These are phyloP conservation scores for Colletotrichum simmondsii DNA, from an alignment of 2,329 filamentous ascomycete species.

Conservation along the genomic window DNA sequence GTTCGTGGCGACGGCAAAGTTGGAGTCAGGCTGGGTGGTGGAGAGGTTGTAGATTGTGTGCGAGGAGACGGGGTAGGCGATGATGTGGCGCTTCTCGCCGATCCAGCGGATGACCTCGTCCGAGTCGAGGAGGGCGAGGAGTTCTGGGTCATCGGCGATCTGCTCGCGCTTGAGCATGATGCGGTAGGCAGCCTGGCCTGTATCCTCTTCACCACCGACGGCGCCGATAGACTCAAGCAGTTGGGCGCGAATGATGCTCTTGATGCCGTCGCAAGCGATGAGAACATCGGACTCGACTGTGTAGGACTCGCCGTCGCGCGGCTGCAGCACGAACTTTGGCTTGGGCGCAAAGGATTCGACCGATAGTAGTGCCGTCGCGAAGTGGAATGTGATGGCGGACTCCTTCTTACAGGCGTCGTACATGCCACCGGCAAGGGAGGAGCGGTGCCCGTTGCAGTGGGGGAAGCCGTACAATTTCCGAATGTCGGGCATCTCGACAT, in stretches of 20 bases:
- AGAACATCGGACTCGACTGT: slow-evolving; percentile 64
- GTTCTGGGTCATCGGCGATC: slow-evolving; percentile 74
- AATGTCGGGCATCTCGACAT: slow-evolving; percentile 77
- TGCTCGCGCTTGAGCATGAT: slow-evolving; percentile 78
- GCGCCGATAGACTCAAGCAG: slow-evolving; percentile 66
- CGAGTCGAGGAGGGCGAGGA: slow-evolving; percentile 73
- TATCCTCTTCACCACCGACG: slow-evolving; percentile 70
- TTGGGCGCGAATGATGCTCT: slow-evolving; percentile 59
- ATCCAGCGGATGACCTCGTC: slow-evolving; percentile 81
- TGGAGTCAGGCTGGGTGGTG: slow-evolving; percentile 69
- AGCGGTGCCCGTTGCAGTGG: slow-evolving; percentile 83
- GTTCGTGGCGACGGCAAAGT: slow-evolving; percentile 67
- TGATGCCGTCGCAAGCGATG: slow-evolving; percentile 67
- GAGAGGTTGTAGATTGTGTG: slow-evolving; percentile 75
- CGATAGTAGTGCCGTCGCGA: slow-evolving; percentile 66
- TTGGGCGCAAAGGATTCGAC: slow-evolving; percentile 69
- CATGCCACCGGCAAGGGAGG: slow-evolving; percentile 75
- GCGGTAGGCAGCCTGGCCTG: slow-evolving; percentile 81
- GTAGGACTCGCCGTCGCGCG: slow-evolving; percentile 65
- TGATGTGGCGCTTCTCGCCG: slow-evolving; percentile 79
- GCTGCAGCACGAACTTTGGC: slow-evolving; percentile 68
- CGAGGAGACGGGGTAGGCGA: slow-evolving; percentile 78
- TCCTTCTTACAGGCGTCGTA: slow-evolving; percentile 77
- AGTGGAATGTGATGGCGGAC: slow-evolving; percentile 74
- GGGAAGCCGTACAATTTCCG: slow-evolving; percentile 76